These are phyloP conservation scores for Uronychia binucleata DNA, from an alignment of 73 alveolate species.

Conservation along the genomic window DNA sequence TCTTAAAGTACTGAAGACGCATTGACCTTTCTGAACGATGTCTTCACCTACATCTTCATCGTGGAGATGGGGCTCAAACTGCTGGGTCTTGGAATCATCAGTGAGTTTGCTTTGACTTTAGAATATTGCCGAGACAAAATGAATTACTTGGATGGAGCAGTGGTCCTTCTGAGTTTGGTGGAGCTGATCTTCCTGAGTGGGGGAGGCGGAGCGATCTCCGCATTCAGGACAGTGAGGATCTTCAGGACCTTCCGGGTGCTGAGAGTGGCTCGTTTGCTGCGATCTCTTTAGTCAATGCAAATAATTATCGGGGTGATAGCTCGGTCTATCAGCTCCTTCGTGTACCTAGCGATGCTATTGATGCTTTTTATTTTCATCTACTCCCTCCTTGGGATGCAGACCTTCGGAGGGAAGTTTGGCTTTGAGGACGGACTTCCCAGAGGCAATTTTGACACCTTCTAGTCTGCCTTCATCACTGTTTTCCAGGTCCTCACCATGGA, in stretches of 20 bases:
- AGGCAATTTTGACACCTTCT: conserved; percentile 27
- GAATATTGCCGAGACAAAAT: conserved; percentile 59
- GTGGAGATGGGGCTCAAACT: conserved; percentile 13
- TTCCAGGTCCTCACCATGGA: conserved; percentile 61
- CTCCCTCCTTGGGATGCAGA: conserved; percentile 50
- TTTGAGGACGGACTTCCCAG: conserved; percentile 15
- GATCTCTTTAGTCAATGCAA: conserved; percentile 64
- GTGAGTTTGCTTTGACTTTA: neutral
- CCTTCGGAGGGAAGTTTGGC: conserved; percentile 42
- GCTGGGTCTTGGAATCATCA: conserved; percentile 7
- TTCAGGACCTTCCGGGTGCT: conserved; percentile 68
- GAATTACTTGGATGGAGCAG: conserved; percentile 52
- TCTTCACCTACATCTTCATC: conserved; percentile 25
- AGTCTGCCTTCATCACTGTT: conserved; percentile 18
- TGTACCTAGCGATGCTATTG: conserved; percentile 38
- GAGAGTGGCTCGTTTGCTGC: conserved; percentile 59
- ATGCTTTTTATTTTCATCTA: conserved; percentile 40
- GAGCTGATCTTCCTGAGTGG: conserved; percentile 17
- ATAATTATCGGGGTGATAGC: conserved; percentile 54
- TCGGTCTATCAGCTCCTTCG: conserved; percentile 34
- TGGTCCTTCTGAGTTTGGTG: conserved; percentile 36
- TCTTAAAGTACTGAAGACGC: neutral
- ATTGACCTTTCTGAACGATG: neutral
- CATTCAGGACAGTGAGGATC: conserved; percentile 44
- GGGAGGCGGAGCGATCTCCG: conserved; percentile 22